Percentiles rank a stretch among this genome's conserved stretches.
These are phyloP conservation scores for Phytophthora sojae DNA, from an alignment of 352 stramenopile genomes.

Conservation along the genomic window DNA sequence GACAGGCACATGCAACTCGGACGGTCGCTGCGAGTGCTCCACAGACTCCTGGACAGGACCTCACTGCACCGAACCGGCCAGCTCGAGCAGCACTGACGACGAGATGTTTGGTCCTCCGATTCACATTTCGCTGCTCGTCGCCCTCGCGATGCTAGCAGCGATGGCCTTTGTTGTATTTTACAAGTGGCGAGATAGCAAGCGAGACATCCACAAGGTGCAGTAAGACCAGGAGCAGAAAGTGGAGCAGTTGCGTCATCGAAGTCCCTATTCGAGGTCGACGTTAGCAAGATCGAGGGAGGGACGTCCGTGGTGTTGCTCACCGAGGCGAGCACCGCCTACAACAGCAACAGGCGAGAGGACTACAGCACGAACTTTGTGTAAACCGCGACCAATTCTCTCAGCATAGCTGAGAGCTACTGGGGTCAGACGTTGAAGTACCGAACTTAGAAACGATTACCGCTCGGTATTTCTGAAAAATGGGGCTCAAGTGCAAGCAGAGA, in stretches of 20 bases:
- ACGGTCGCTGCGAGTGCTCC: constrained; percentile 33
- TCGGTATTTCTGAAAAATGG: no score
- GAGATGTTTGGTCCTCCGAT: constrained; percentile 23
- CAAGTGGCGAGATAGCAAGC: constrained; percentile 3
- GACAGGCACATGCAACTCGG: constrained; percentile 30
- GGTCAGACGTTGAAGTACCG: no score
- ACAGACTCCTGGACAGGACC: constrained; percentile 27
- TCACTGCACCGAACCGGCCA: constrained; percentile 8
- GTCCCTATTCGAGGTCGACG: constrained; percentile 24
- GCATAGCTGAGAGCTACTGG: no score
- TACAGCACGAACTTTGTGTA: constrained; percentile 57
- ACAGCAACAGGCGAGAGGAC: constrained; percentile 36
- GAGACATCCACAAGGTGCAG: background rate
- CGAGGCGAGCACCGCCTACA: constrained; percentile 33
- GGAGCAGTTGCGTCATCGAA: constrained; percentile 25
- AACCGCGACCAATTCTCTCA: background rate
- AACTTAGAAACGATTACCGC: no score
- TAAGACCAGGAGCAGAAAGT: constrained; percentile 7
- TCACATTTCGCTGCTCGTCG: constrained; percentile 19
- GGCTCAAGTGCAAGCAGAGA: no score
- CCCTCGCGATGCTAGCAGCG: constrained; percentile 9
- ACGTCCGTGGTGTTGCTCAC: constrained; percentile 13
- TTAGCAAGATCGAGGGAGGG: constrained; percentile 14
- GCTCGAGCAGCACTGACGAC: constrained; percentile 5
- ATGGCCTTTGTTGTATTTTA: constrained; percentile 7